Conservation (phyloP, 768 basidiomycete species). For the Amanita rubescens region DNA sequence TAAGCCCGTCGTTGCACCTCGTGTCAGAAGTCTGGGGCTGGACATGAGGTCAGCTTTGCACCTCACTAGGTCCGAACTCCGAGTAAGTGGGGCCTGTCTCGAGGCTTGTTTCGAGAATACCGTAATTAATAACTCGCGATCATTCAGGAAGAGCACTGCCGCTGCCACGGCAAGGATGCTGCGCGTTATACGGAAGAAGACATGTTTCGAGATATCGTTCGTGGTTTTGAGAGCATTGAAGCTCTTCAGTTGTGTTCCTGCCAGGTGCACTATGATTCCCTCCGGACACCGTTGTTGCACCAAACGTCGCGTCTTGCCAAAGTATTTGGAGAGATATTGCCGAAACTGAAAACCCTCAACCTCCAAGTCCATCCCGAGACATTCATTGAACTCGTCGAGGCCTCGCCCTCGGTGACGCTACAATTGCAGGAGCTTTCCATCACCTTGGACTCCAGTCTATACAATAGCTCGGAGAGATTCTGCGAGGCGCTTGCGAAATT, state of each 20-base stretch:
- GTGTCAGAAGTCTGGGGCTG: not conserved
- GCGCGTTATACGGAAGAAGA: not conserved
- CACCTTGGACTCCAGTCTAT: not conserved
- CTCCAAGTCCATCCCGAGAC: constrained; percentile 6
- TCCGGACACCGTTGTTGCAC: not conserved
- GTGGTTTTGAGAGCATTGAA: constrained; percentile 1
- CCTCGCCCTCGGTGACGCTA: not conserved
- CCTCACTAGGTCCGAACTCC: not conserved
- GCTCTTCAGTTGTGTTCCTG: constrained; percentile 2
- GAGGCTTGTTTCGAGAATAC: not conserved
- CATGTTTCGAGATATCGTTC: constrained; percentile 1
- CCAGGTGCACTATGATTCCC: not conserved
- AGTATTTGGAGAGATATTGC: not conserved
- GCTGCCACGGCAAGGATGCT: not conserved
- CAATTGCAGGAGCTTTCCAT: constrained; percentile 1
- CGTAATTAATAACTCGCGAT: not conserved
- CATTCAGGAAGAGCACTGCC: constrained; percentile 2
- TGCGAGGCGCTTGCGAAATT: not conserved
- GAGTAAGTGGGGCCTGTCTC: not conserved
- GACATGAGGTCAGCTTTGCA: constrained; percentile 5
- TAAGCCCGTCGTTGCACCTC: not conserved
- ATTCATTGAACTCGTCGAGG: constrained; percentile 1
- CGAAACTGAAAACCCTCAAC: not conserved
- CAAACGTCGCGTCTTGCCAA: constrained; percentile 1
- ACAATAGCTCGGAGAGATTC: not conserved